Evolutionary conservation across 495 filamentous ascomycete genomes (phyloP).

Genomic region (Aspergillus kassunensis): DNA sequence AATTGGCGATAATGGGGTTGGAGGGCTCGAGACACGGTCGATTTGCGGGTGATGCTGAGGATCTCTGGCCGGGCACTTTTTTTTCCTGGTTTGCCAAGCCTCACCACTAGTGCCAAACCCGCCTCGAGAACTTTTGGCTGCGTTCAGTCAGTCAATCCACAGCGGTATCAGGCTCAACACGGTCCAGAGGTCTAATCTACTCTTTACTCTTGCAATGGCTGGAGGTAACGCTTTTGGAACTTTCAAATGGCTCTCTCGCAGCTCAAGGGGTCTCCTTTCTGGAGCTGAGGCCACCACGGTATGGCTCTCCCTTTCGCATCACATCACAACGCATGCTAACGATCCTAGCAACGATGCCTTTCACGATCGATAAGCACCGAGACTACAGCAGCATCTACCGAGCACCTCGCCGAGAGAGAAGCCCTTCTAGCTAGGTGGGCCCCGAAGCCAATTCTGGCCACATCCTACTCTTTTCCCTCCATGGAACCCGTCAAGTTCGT

Average conservation of each 20-base stretch:
- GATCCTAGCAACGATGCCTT: conserved; percentile 48
- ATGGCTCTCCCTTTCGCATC: conserved; percentile 8
- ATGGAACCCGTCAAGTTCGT: conserved; percentile 81
- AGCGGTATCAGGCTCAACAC: neutral
- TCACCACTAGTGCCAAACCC: conserved; percentile 33
- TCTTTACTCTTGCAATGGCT: conserved; percentile 33
- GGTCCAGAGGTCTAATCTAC: too few species aligned
- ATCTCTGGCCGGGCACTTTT: conserved; percentile 36
- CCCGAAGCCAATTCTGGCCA: conserved; percentile 57
- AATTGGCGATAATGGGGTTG: conserved; percentile 13
- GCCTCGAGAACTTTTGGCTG: conserved; percentile 39
- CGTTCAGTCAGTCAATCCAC: conserved; percentile 15
- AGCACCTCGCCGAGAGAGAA: conserved; percentile 42
- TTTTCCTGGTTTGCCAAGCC: conserved; percentile 33
- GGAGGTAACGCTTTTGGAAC: conserved; percentile 34
- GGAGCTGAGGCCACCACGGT: conserved; percentile 47
- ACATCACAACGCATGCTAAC: too few species aligned
- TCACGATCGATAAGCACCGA: conserved; percentile 78
- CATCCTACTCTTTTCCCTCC: conserved; percentile 83
- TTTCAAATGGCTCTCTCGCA: conserved; percentile 40
- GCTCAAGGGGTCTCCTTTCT: conserved; percentile 39
- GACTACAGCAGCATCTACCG: conserved; percentile 25
- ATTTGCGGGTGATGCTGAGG: conserved; percentile 4
- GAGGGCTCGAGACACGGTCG: conserved; percentile 14
- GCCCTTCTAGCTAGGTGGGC: conserved; percentile 28